Conservation (phyloP, 169 alveolate genomes). For the Plasmodium chabaudi region DNA sequence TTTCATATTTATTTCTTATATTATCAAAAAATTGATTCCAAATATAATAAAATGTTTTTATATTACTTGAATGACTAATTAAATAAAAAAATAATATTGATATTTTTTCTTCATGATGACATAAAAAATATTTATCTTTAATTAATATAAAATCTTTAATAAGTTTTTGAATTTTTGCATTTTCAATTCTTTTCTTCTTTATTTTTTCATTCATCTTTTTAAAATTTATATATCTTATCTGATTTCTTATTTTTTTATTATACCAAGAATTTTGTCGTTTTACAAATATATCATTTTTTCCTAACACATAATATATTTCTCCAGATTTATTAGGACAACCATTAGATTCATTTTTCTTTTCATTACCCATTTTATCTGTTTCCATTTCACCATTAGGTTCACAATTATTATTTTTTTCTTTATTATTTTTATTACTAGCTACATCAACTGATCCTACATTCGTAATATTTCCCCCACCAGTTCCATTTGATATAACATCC, state of each 20-base stretch:
- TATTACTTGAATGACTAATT: slow-evolving; percentile 64
- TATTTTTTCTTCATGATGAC: slow-evolving; percentile 64
- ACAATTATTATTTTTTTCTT: background rate
- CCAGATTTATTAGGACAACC: background rate
- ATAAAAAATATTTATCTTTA: slow-evolving; percentile 55
- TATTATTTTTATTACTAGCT: background rate
- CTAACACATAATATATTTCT: background rate
- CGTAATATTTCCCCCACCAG: background rate
- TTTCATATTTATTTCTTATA: slow-evolving; percentile 59
- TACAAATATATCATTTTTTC: background rate
- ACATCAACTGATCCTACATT: too few relatives aligned
- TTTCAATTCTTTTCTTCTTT: slow-evolving; percentile 2
- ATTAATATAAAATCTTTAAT: slow-evolving; percentile 41
- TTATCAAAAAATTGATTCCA: slow-evolving; percentile 70
- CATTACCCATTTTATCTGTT: background rate
- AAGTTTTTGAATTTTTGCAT: slow-evolving; percentile 24
- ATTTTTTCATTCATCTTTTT: background rate
- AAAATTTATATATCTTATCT: background rate
- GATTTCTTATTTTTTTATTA: slow-evolving; percentile 2
- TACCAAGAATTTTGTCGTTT: background rate
- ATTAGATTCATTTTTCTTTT: background rate
- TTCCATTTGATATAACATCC: background rate
- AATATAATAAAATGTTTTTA: slow-evolving; percentile 61
- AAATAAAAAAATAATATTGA: slow-evolving; percentile 43
- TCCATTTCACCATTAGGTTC: background rate